Conservation (phyloP, 257 asterid species). For the Solanum chmielewskii region DNA sequence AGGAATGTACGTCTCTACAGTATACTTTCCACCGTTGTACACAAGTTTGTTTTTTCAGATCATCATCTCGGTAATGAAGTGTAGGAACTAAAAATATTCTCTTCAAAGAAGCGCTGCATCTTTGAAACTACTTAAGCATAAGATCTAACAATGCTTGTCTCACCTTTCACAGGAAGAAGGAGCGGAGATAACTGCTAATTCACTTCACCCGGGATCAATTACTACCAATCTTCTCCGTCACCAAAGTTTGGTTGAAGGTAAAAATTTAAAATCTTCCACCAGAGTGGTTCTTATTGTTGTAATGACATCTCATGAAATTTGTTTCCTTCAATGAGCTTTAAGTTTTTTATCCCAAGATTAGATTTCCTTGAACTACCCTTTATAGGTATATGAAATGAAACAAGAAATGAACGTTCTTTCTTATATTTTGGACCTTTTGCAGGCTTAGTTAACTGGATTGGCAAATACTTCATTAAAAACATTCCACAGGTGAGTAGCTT, state of each 20-base stretch:
- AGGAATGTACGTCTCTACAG: not conserved
- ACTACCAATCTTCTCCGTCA: conserved; percentile 11
- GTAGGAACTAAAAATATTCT: not conserved
- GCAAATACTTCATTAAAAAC: not conserved
- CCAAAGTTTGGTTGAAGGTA: conserved; percentile 5
- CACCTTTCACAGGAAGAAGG: conserved; percentile 1
- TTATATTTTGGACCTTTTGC: not conserved
- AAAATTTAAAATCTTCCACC: not conserved
- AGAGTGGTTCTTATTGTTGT: not conserved
- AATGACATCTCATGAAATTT: not conserved
- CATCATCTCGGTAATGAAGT: not conserved
- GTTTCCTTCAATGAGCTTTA: not conserved
- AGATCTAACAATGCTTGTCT: not conserved
- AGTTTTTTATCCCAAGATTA: not conserved
- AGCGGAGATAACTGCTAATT: conserved; percentile 9
- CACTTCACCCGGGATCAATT: conserved; percentile 14
- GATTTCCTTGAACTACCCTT: not conserved
- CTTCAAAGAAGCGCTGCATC: not conserved
- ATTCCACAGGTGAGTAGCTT: not conserved
- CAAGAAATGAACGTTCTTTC: not conserved
- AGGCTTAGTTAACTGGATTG: conserved; percentile 4
- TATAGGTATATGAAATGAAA: not conserved
- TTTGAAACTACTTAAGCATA: not conserved
- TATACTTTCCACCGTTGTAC: not conserved
- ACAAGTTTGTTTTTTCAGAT: not conserved